Evolutionary conservation across 179 eudicot species (phyloP), one percentile per base, ranked within the genome.

Genomic region (Monotropa hypopitys): DNA sequence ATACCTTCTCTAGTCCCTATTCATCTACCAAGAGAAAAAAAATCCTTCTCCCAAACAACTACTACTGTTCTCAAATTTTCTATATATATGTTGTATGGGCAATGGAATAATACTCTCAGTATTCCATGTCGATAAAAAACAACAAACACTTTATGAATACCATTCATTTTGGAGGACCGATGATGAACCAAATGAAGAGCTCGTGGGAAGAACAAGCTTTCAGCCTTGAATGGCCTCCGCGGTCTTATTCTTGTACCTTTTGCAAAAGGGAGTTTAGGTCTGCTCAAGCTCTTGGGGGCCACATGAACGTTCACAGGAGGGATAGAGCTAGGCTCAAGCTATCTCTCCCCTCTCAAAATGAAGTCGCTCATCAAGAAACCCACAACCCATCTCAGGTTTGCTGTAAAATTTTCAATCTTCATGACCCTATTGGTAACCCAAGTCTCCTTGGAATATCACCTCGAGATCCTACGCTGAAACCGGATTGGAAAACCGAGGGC

Each of bases 281-380:
- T 38, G 95, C 97, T 73, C 97, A 92, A 85, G 97, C 97, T 62
- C 89, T 91, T 46, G 97, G 97, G 13, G 97, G 97, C 73, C 97
- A 91, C 79, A 92, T 90, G 95, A 92, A 90, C 84, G 90, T 90
- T 65, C 97, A 92, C 69, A 85, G 97, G 72, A 86, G 93, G 77
- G 91, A 92, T 82, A 90, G 93, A 79, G 97, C 97, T 71, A 81
- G 88, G 65, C 90, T 92, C 54, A 90, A 88, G 81, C 96, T 87
- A 75, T 71, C 73, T 78, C 77, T 83, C n/a, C 76, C 33, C 78
- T 79, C 84, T 21, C 57, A 77, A 15, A 45, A 35, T 75, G 49
- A 33, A 33, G 43, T 71, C 30, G 84, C 77, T 63, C 75, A 47
- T 40, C 78, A 43, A 33, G 54, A 80, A 56, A 56, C 23, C 76